A percentile compares a stretch with the other conserved stretches of the same genome.
These are phyloP conservation scores for Aechmea fasciata DNA, from an alignment of 176 grass and related monocot genomes.

Conservation along the genomic window DNA sequence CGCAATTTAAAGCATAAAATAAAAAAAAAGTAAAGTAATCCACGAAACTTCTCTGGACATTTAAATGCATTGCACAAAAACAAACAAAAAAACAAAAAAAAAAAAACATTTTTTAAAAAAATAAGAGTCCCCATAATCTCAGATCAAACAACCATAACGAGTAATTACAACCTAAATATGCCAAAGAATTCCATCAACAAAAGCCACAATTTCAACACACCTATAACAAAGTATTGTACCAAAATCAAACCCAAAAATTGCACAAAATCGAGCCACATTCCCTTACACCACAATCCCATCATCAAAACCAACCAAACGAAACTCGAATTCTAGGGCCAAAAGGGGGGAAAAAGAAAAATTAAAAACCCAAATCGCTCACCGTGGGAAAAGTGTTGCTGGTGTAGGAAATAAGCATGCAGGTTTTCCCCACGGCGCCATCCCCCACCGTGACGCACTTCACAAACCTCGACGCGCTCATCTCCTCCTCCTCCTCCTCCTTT, in stretches of 20 bases:
- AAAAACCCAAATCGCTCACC: background rate
- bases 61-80: background rate
- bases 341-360: background rate
- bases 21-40: too few relatives aligned
- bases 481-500: background rate
- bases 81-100: too few relatives aligned
- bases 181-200: background rate
- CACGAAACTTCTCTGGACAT: too few relatives aligned
- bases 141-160: background rate
- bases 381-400: conserved; percentile 43
- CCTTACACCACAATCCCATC: background rate
- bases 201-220: too few relatives aligned
- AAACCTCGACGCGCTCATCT: conserved; percentile 44
- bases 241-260: too few relatives aligned
- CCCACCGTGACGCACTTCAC: conserved; percentile 45
- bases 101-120: background rate
- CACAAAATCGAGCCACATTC: background rate
- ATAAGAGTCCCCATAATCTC: background rate
- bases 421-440: conserved; percentile 36
- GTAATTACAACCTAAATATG: background rate
- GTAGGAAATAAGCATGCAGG: conserved; percentile 47
- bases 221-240: too few relatives aligned
- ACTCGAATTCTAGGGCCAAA: background rate
- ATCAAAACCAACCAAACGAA: background rate
- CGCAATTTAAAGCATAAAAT: too few relatives aligned